Evolutionary conservation across 2,329 filamentous ascomycete genomes (phyloP), one percentile per base, ranked within the genome.

Genomic region (Colletotrichum tropicale): DNA sequence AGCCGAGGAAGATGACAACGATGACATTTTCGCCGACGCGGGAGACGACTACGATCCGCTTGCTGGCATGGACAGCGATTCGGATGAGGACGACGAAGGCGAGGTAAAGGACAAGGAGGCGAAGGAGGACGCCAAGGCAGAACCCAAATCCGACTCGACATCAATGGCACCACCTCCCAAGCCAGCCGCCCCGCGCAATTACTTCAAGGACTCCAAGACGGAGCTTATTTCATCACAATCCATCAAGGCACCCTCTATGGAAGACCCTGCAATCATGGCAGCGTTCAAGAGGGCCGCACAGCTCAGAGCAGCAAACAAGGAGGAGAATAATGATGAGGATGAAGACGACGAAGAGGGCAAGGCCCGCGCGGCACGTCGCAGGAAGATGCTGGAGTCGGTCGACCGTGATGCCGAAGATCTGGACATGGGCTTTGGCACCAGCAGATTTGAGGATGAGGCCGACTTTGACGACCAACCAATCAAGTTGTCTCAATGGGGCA

Each of bases 371-470:
- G 92, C 93, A 66, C 93, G 94, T 9, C 91, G 93, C 67, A 93
- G 92, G 83, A 93, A 91, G 78, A 94, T 98, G 87, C 88, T 98
- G 8, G 88, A 93, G 79, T 90, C 90, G 75, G 91, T 93, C 71
- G 94, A 94, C 79, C 91, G 96, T 64, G 96, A 98, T 82, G 92
- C 96, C 64, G 93, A 96, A 73, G 96, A 99, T 85, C 90, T 99
- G 86, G 97, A 99, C 81, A 91, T 98, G 88, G 96, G 96, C 76
- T 98, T 99, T 81, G 97, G 97, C 38, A 95, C 93, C 24, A 97
- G 94, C 81, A 91, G 96, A 32, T 93, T 95, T 80, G 96, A 95
- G 70, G 97, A 98, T 81, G 96, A 96, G 66, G 96, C 96, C 75
- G 96, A 98, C 78, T 91, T 94, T 78, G 94, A 96, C 55, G 89